Conservation (phyloP, 2,329 filamentous ascomycete species). For the Trichoderma gracile region DNA sequence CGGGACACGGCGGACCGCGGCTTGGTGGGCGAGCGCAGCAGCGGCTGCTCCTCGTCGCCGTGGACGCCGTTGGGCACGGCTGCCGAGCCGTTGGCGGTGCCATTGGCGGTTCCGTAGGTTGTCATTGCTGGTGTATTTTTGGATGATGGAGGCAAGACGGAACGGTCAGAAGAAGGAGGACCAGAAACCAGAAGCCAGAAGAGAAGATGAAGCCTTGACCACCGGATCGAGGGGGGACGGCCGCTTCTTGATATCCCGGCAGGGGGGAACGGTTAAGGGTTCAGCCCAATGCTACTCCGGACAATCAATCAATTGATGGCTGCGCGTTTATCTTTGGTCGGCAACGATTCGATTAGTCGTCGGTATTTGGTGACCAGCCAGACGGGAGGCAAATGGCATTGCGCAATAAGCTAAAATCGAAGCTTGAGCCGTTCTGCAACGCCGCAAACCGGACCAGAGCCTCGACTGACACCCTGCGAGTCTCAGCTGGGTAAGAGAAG, state of each 20-base stretch:
- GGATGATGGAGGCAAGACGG: neutral
- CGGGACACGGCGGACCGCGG: slow-evolving; percentile 30
- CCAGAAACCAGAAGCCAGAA: neutral
- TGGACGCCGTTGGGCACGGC: slow-evolving; percentile 26
- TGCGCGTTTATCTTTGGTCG: too few species aligned
- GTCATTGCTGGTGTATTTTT: slow-evolving; percentile 3
- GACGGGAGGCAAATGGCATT: neutral
- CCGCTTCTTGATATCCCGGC: neutral
- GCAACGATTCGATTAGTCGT: too few species aligned
- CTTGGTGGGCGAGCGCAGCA: slow-evolving; percentile 35
- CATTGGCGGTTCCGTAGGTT: slow-evolving; percentile 26
- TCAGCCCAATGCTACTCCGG: too few species aligned
- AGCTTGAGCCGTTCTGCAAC: slow-evolving; percentile 19
- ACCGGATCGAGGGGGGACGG: neutral
- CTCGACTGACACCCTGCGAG: neutral
- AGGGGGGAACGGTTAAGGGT: neutral
- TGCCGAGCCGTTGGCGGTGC: slow-evolving; percentile 29
- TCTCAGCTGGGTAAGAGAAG: neutral
- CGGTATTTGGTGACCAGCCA: neutral
- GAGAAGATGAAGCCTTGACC: neutral
- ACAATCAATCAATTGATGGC: too few species aligned
- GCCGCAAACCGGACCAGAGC: neutral
- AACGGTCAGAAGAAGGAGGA: neutral
- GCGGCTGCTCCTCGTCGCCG: slow-evolving; percentile 39
- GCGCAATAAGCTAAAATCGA: slow-evolving; percentile 19